Percentiles rank a stretch among this genome's conserved stretches.
Evolutionary conservation across 352 stramenopile species (phyloP).

Genomic region (Phytophthora niederhauseri): DNA sequence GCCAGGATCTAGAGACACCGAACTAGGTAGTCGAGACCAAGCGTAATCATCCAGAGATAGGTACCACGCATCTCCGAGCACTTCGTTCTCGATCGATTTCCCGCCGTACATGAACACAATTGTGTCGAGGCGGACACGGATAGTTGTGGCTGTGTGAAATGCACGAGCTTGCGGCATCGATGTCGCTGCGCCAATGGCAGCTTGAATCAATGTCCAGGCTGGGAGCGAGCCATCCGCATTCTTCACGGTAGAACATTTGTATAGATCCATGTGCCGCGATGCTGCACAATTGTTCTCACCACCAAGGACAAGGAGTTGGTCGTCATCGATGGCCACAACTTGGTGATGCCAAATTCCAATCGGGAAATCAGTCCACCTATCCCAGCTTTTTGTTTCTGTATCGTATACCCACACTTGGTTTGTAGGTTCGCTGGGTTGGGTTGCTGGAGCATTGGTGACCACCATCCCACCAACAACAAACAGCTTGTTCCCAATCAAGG

Average conservation of each 20-base stretch:
- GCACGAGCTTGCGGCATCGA: constrained; percentile 68
- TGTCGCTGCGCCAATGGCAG: constrained; percentile 62
- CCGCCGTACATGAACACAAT: constrained; percentile 89
- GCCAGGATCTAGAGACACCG: constrained; percentile 77
- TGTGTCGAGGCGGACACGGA: constrained; percentile 74
- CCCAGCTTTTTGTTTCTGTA: constrained; percentile 58
- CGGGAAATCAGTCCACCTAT: constrained; percentile 82
- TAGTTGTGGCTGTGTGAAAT: constrained; percentile 69
- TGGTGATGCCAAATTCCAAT: constrained; percentile 84
- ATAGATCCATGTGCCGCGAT: constrained; percentile 88
- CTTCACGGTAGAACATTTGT: constrained; percentile 67
- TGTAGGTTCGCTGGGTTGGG: constrained; percentile 34
- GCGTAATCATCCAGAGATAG: constrained; percentile 82
- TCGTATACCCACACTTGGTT: constrained; percentile 81
- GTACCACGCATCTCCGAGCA: constrained; percentile 83
- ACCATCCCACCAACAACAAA: constrained; percentile 79
- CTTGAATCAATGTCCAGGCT: constrained; percentile 78
- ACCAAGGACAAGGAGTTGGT: constrained; percentile 82
- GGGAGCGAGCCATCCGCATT: constrained; percentile 73
- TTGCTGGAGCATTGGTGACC: constrained; percentile 15
- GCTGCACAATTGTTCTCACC: constrained; percentile 72
- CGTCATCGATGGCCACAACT: constrained; percentile 70
- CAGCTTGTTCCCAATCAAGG: constrained; percentile 62
- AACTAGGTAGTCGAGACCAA: constrained; percentile 78
- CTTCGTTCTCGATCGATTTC: constrained; percentile 70